Evolutionary conservation across 345 rosid species (phyloP).

Genomic region (Alliaria petiolata): DNA sequence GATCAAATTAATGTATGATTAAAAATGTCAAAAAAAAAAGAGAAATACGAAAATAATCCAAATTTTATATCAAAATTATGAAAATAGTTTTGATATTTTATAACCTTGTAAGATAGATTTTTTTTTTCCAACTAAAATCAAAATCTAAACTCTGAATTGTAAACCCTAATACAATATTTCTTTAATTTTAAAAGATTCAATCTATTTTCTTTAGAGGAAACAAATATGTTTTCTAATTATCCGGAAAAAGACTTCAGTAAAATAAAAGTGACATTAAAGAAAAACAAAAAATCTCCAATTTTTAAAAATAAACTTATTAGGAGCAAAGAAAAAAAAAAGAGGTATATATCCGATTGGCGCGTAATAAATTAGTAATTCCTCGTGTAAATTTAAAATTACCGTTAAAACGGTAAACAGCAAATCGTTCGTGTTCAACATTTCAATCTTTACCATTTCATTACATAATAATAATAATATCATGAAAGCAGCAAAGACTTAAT

Average conservation of each 20-base stretch:
- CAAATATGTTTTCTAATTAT: too few relatives aligned
- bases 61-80: too few relatives aligned
- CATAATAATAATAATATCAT: constrained; percentile 14
- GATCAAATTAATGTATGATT: too few relatives aligned
- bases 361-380: not conserved
- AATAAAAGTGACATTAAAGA: not conserved
- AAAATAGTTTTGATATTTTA: too few relatives aligned
- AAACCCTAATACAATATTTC: too few relatives aligned
- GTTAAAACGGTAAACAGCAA: constrained; percentile 9
- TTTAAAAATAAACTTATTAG: not conserved
- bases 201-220: too few relatives aligned
- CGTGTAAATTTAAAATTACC: constrained; percentile 8
- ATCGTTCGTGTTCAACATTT: not conserved
- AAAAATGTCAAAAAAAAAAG: too few relatives aligned
- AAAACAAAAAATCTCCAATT: not conserved
- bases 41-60: too few relatives aligned
- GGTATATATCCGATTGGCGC: not conserved
- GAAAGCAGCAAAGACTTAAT: constrained; percentile 13
- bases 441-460: constrained; percentile 24
- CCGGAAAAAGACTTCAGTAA: not conserved
- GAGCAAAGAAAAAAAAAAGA: not conserved
- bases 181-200: too few relatives aligned
- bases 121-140: too few relatives aligned
- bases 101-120: too few relatives aligned
- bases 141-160: too few relatives aligned